Conservation (phyloP, 805 yeast genomes). For the Candida koratica region DNA sequence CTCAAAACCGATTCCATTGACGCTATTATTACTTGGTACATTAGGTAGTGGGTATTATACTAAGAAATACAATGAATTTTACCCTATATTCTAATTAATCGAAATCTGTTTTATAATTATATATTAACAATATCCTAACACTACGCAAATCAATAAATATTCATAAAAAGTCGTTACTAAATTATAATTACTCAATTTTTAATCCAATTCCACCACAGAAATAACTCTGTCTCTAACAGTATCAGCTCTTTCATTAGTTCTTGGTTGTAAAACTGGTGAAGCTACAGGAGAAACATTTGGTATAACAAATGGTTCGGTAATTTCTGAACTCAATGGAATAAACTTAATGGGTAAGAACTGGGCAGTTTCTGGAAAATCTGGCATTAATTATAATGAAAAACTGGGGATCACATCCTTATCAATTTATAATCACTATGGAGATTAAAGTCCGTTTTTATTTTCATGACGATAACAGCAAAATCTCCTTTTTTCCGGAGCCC, state of each 20-base stretch:
- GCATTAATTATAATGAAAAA: too few species aligned
- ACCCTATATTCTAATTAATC: constrained; percentile 31
- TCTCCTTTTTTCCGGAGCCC: constrained; percentile 7
- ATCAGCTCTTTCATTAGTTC: constrained; percentile 5
- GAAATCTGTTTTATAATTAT: too few species aligned
- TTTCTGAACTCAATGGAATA: constrained; percentile 53
- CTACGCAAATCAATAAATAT: too few species aligned
- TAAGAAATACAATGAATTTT: constrained; percentile 72
- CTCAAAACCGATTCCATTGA: constrained; percentile 72
- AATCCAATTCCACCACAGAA: constrained; percentile 27
- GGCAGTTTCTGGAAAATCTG: constrained; percentile 13
- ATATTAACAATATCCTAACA: too few species aligned
- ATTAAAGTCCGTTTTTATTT: constrained; percentile 11
- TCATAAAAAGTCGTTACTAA: too few species aligned
- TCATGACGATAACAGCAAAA: too few species aligned
- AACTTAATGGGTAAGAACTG: constrained; percentile 27
- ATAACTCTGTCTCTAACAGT: constrained; percentile 15
- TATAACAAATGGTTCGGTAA: constrained; percentile 61
- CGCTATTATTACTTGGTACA: constrained; percentile 60
- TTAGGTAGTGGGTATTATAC: constrained; percentile 64
- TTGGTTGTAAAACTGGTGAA: constrained; percentile 14
- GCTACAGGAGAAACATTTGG: constrained; percentile 54
- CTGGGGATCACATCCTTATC: too few species aligned
- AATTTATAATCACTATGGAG: constrained; percentile 6
- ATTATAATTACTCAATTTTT: too few species aligned